Evolutionary conservation across 176 grass and related monocot genomes (phyloP).

Genomic region (Tuctoria greenei): DNA sequence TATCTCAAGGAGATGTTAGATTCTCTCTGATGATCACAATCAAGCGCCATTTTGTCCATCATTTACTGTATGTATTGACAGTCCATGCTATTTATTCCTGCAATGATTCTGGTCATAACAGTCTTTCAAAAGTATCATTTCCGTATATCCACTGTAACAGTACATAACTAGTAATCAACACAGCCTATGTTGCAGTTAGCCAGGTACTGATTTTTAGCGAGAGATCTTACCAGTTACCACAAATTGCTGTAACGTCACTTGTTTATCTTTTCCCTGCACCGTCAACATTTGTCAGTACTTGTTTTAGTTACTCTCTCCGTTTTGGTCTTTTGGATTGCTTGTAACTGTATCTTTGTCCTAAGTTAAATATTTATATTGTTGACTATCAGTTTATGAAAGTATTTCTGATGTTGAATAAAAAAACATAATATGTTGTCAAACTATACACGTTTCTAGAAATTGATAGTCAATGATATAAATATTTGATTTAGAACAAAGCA

Average conservation of each 20-base stretch:
- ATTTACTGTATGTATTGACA: not conserved
- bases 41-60: not conserved
- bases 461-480: no score
- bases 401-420: no score
- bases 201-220: not conserved
- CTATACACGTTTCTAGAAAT: no score
- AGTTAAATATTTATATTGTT: no score
- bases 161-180: not conserved
- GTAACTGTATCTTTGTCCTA: no score
- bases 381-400: no score
- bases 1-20: not conserved
- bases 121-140: not conserved
- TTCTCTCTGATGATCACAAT: not conserved
- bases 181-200: not conserved
- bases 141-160: not conserved
- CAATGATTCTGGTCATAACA: not conserved
- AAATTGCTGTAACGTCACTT: not conserved
- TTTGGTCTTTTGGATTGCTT: not conserved
- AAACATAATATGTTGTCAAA: no score
- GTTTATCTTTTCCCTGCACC: not conserved
- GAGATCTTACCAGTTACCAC: not conserved
- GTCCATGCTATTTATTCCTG: not conserved
- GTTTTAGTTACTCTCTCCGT: not conserved
- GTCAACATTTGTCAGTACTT: not conserved
- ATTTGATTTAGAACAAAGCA: no score